These are phyloP conservation scores for Stemphylium vesicarium DNA, from an alignment of 2,329 filamentous ascomycete genomes.

Conservation along the genomic window DNA sequence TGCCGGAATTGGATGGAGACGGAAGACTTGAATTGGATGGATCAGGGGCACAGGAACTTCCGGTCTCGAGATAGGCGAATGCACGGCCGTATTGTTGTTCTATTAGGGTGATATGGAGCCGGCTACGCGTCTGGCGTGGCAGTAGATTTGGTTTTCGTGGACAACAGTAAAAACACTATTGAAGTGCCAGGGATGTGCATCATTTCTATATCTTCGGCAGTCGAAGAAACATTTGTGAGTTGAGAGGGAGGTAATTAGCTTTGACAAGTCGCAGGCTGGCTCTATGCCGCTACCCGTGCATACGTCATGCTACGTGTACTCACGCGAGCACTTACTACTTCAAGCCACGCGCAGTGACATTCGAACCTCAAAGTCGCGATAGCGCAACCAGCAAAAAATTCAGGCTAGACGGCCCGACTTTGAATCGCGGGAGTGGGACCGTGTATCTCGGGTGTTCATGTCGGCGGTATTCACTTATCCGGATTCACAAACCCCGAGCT, in stretches of 20 bases:
- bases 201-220: too few species aligned
- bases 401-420: slow-evolving; percentile 9
- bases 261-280: background rate
- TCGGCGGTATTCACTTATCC: slow-evolving; percentile 17
- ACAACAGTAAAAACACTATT: too few species aligned
- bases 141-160: too few species aligned
- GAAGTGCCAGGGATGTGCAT: too few species aligned
- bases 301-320: slow-evolving; percentile 10
- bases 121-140: too few species aligned
- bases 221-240: too few species aligned
- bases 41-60: too few species aligned
- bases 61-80: too few species aligned
- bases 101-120: too few species aligned
- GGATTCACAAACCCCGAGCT: background rate
- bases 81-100: too few species aligned
- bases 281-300: background rate
- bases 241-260: background rate
- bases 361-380: background rate
- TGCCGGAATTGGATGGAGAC: too few species aligned
- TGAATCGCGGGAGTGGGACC: slow-evolving; percentile 7
- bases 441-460: slow-evolving; percentile 13
- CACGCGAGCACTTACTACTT: slow-evolving; percentile 13
- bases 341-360: slow-evolving; percentile 3
- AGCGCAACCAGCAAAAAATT: slow-evolving; percentile 1
- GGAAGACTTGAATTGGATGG: too few species aligned